phyloP scores from a whole-genome alignment of 2,329 filamentous ascomycete genomes.

The Fusarium clavum region DNA sequence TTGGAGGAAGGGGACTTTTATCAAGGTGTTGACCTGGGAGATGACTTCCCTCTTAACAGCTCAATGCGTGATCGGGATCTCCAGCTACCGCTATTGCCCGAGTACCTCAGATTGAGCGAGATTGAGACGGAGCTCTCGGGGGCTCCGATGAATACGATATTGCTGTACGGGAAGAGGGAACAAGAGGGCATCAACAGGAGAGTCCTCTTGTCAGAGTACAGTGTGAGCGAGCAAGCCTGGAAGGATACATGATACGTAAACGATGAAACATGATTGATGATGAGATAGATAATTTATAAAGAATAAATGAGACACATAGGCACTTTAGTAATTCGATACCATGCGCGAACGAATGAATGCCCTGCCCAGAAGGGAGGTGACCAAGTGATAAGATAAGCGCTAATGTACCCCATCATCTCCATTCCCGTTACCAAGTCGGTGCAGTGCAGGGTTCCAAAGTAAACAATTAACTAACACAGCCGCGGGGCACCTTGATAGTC shows the following conservation, averaged over 20 bases:
- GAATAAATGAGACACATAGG: not conserved
- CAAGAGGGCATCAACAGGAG: constrained; percentile 11
- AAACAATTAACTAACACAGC: constrained; percentile 29
- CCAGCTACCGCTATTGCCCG: constrained; percentile 25
- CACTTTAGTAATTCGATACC: not conserved
- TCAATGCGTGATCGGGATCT: constrained; percentile 17
- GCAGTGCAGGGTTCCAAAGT: constrained; percentile 16
- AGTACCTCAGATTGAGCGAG: constrained; percentile 29
- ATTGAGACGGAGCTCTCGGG: constrained; percentile 37
- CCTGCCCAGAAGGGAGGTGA: not conserved
- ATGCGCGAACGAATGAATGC: not conserved
- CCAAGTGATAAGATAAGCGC: constrained; percentile 32
- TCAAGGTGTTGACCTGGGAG: constrained; percentile 6
- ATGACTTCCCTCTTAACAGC: constrained; percentile 28
- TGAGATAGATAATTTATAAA: not conserved
- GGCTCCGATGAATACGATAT: constrained; percentile 37
- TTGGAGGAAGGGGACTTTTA: constrained; percentile 52
- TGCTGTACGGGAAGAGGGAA: constrained; percentile 32
- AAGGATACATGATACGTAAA: not conserved
- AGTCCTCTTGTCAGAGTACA: constrained; percentile 34
- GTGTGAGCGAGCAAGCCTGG: constrained; percentile 24
- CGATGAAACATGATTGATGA: not conserved
- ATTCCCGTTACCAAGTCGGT: constrained; percentile 11
- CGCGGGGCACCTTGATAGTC: constrained; percentile 39
- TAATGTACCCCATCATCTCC: not conserved